Evolutionary conservation across 2,329 filamentous ascomycete species (phyloP).

Genomic region (Nemania sp.): DNA sequence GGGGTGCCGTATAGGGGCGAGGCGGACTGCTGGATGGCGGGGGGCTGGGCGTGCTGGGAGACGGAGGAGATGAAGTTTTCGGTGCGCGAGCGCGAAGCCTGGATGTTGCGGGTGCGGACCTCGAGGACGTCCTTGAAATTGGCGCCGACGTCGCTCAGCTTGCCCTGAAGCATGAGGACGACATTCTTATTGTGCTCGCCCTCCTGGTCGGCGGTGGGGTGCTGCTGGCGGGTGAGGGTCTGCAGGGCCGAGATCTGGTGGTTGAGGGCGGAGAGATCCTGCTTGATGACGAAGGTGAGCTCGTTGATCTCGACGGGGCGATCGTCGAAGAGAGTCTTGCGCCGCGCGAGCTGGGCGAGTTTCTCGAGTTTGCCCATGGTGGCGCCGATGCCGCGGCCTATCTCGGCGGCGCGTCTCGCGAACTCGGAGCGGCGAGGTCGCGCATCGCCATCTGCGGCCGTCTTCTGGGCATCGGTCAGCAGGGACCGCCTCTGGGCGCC

Average conservation of each 20-base stretch:
- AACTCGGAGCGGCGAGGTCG: constrained; percentile 81
- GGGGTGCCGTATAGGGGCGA: constrained; percentile 87
- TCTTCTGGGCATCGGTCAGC: constrained; percentile 74
- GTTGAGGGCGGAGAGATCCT: constrained; percentile 84
- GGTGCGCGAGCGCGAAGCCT: constrained; percentile 86
- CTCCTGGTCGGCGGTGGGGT: constrained; percentile 76
- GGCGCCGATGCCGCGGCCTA: constrained; percentile 85
- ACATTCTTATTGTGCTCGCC: constrained; percentile 99
- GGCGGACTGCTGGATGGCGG: constrained; percentile 73
- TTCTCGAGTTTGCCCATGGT: constrained; percentile 97
- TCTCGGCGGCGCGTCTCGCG: constrained; percentile 86
- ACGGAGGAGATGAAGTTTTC: constrained; percentile 97
- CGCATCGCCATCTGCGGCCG: constrained; percentile 58
- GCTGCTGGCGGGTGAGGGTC: constrained; percentile 74
- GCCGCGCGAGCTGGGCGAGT: constrained; percentile 89
- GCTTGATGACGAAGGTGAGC: constrained; percentile 96
- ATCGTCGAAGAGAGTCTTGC: constrained; percentile 97
- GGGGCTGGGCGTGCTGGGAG: constrained; percentile 71
- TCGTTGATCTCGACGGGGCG: constrained; percentile 96
- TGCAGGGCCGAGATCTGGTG: constrained; percentile 87
- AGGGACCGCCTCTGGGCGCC: constrained; percentile 81
- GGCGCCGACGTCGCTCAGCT: constrained; percentile 86
- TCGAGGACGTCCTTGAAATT: constrained; percentile 98
- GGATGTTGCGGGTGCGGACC: constrained; percentile 95
- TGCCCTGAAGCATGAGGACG: constrained; percentile 86